Percentiles rank a stretch among this genome's conserved stretches.
These are phyloP conservation scores for Selaginella tamariscina DNA, from an alignment of 75 land plant species.

Conservation along the genomic window DNA sequence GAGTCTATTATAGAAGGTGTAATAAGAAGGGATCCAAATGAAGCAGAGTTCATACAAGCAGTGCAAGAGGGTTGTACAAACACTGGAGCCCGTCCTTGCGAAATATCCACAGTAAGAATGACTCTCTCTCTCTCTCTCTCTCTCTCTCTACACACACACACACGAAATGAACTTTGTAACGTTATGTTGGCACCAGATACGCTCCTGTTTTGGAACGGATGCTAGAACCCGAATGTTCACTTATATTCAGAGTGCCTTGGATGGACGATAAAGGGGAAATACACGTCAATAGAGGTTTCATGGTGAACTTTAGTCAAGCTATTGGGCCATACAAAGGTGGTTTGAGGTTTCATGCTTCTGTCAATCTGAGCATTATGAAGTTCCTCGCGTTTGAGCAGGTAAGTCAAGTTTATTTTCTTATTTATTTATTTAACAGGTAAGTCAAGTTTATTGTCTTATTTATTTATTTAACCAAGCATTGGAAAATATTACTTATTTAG, in stretches of 20 bases:
- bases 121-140: no score
- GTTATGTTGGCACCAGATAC: constrained; percentile 33
- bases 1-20: constrained; percentile 92
- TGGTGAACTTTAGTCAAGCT: constrained; percentile 86
- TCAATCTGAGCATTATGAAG: constrained; percentile 80
- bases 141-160: background rate
- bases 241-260: constrained; percentile 98
- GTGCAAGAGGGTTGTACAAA: constrained; percentile 93
- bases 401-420: background rate
- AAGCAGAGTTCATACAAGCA: constrained; percentile 83
- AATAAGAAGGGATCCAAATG: constrained; percentile 85
- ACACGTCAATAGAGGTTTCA: constrained; percentile 90
- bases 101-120: constrained; percentile 72
- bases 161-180: background rate
- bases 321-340: constrained; percentile 97
- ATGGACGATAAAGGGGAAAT: constrained; percentile 94
- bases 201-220: constrained; percentile 84
- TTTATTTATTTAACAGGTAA: constrained; percentile 85
- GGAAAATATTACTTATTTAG: no score
- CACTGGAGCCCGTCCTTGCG: constrained; percentile 78
- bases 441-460: background rate
- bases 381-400: constrained; percentile 96
- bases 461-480: no score
- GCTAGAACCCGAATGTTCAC: constrained; percentile 83
- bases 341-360: constrained; percentile 80